Evolutionary conservation across 257 asterid species (phyloP).

Genomic region (Buddleja alternifolia): DNA sequence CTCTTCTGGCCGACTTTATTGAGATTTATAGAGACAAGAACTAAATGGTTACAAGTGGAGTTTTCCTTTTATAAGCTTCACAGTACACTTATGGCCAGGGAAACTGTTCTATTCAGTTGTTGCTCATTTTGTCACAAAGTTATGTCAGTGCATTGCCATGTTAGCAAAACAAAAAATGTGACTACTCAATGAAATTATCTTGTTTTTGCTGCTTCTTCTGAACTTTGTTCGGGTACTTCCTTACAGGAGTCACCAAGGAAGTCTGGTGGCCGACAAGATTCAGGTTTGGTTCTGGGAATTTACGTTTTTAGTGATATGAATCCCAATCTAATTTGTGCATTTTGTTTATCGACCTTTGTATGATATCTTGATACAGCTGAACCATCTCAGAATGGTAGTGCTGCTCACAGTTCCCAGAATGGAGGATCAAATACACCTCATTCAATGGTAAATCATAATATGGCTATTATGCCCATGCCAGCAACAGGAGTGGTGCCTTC

Average conservation of each 20-base stretch:
- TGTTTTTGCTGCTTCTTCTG: conserved; percentile 22
- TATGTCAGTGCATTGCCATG: neutral
- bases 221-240: conserved; percentile 18
- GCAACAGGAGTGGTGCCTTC: conserved; percentile 48
- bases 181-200: neutral
- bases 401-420: conserved; percentile 63
- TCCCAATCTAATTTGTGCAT: conserved; percentile 24
- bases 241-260: conserved; percentile 60
- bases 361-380: conserved; percentile 52
- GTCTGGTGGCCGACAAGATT: conserved; percentile 56
- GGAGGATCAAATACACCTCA: conserved; percentile 56
- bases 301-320: neutral
- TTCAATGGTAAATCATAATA: conserved; percentile 43
- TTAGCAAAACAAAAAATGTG: neutral
- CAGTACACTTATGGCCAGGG: neutral
- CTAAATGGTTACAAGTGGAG: neutral
- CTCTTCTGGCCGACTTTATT: neutral
- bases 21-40: neutral
- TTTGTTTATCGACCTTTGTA: conserved; percentile 29
- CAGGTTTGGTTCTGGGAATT: conserved; percentile 43
- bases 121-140: neutral
- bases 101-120: neutral
- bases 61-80: neutral
- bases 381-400: conserved; percentile 68
- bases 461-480: conserved; percentile 48